Evolutionary conservation across 2,329 filamentous ascomycete genomes (phyloP).

Genomic region (Fusarium sp.): DNA sequence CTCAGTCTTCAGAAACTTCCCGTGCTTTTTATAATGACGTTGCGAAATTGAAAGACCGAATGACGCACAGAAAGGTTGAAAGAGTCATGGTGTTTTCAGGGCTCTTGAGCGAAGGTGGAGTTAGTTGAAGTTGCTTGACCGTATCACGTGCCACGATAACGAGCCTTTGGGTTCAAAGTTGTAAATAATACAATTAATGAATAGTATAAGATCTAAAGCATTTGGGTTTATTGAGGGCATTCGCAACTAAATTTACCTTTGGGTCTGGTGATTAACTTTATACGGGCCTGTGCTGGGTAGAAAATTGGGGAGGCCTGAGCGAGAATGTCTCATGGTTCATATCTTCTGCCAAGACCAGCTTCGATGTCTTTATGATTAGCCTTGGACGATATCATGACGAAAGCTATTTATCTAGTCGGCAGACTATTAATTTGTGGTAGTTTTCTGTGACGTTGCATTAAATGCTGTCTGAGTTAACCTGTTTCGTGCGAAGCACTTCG

Average conservation of each 20-base stretch:
- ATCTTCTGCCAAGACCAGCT: neutral
- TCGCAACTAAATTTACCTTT: neutral
- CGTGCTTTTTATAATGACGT: constrained; percentile 6
- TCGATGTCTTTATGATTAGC: neutral
- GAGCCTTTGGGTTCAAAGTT: neutral
- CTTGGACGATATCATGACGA: neutral
- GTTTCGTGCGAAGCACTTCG: neutral
- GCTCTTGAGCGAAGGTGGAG: constrained; percentile 22
- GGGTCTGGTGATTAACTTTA: neutral
- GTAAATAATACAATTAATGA: neutral
- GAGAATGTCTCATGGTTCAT: neutral
- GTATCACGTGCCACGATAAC: constrained; percentile 27
- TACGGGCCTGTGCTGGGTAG: neutral
- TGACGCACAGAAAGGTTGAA: constrained; percentile 29
- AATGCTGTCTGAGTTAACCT: neutral
- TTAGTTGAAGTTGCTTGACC: constrained; percentile 9
- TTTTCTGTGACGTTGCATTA: neutral
- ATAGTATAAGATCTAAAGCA: neutral
- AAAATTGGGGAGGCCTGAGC: neutral
- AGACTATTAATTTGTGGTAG: neutral
- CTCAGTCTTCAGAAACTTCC: neutral
- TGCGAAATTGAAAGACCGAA: constrained; percentile 14
- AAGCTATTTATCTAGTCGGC: neutral
- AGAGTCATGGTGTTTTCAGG: constrained; percentile 35
- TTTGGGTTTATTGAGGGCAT: neutral